A percentile compares a stretch with the other conserved stretches of the same genome.
These are phyloP conservation scores for Candida pseudoviswanathii DNA, from an alignment of 1,139 yeast species.

Conservation along the genomic window DNA sequence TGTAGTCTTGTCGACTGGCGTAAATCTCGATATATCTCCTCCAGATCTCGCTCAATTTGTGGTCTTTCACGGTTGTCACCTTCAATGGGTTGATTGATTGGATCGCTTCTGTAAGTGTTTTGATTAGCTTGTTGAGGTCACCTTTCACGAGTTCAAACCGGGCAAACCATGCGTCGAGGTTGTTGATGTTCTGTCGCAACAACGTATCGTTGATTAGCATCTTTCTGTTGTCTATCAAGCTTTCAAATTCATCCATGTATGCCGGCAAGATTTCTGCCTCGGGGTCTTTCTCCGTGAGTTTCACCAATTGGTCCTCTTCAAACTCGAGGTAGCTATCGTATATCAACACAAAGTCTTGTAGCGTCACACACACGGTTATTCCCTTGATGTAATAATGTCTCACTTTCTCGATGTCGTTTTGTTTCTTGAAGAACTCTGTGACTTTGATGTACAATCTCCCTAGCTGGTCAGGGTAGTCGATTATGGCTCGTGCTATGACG, in stretches of 20 bases:
- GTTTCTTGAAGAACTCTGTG: slow-evolving; percentile 48
- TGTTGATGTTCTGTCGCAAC: slow-evolving; percentile 62
- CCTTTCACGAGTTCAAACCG: slow-evolving; percentile 43
- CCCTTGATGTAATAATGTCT: slow-evolving; percentile 54
- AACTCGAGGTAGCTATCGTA: slow-evolving; percentile 67
- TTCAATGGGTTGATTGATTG: slow-evolving; percentile 65
- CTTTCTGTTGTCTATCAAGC: slow-evolving; percentile 55
- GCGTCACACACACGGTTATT: slow-evolving; percentile 46
- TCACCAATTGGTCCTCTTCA: slow-evolving; percentile 50
- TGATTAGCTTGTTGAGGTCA: slow-evolving; percentile 44
- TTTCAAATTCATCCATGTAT: slow-evolving; percentile 55
- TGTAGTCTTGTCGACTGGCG: slow-evolving; percentile 53
- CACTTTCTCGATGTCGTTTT: slow-evolving; percentile 41
- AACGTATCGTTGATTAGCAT: slow-evolving; percentile 65
- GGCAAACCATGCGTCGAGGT: slow-evolving; percentile 69
- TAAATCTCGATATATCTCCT: slow-evolving; percentile 66
- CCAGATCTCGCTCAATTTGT: slow-evolving; percentile 64
- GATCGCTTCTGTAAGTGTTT: slow-evolving; percentile 68
- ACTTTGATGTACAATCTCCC: slow-evolving; percentile 53
- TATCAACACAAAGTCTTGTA: slow-evolving; percentile 63
- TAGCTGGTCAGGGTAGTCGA: slow-evolving; percentile 62
- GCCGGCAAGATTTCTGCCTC: slow-evolving; percentile 30
- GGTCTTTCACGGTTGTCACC: slow-evolving; percentile 28
- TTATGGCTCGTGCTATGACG: slow-evolving; percentile 18
- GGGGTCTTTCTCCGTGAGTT: slow-evolving; percentile 27